Conservation (phyloP, 2,329 filamentous ascomycete species). For the Xylaria multiplex region DNA sequence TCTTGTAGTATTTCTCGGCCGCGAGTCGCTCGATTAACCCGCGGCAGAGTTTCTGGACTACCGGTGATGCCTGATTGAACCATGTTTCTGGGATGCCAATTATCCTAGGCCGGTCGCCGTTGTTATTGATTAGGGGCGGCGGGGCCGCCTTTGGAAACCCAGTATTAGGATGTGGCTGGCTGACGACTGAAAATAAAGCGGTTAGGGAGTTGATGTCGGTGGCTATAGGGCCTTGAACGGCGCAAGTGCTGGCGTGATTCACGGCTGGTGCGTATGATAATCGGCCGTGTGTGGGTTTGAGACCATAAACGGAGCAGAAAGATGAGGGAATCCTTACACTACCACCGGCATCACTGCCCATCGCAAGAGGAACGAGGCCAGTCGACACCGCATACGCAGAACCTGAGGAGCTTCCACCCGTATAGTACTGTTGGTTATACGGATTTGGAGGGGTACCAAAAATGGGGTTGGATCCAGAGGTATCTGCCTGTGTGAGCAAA, state of each 20-base stretch:
- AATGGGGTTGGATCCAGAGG: slow-evolving; percentile 78
- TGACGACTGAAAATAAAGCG: slow-evolving; percentile 73
- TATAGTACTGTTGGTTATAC: slow-evolving; percentile 66
- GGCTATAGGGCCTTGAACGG: slow-evolving; percentile 74
- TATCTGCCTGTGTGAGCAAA: slow-evolving; percentile 59
- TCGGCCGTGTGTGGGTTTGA: slow-evolving; percentile 76
- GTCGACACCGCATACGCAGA: slow-evolving; percentile 75
- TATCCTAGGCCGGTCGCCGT: slow-evolving; percentile 53
- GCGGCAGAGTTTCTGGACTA: slow-evolving; percentile 55
- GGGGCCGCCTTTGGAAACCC: slow-evolving; percentile 58
- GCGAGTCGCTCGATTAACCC: slow-evolving; percentile 63
- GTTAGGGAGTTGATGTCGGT: slow-evolving; percentile 73
- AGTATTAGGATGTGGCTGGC: slow-evolving; percentile 68
- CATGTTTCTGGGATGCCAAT: slow-evolving; percentile 74
- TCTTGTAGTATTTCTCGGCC: slow-evolving; percentile 60
- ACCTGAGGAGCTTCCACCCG: slow-evolving; percentile 80
- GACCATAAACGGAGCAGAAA: slow-evolving; percentile 78
- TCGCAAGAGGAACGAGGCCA: slow-evolving; percentile 75
- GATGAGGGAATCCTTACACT: slow-evolving; percentile 77
- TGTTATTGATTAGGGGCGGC: not conserved
- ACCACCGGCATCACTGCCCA: slow-evolving; percentile 79
- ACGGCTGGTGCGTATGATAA: slow-evolving; percentile 70
- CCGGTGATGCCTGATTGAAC: slow-evolving; percentile 61
- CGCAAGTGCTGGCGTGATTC: slow-evolving; percentile 63
- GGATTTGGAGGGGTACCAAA: slow-evolving; percentile 79